Percentiles rank a stretch among this genome's conserved stretches.
phyloP scores from a whole-genome alignment of 169 alveolate species.

The Plasmodium fragile region DNA sequence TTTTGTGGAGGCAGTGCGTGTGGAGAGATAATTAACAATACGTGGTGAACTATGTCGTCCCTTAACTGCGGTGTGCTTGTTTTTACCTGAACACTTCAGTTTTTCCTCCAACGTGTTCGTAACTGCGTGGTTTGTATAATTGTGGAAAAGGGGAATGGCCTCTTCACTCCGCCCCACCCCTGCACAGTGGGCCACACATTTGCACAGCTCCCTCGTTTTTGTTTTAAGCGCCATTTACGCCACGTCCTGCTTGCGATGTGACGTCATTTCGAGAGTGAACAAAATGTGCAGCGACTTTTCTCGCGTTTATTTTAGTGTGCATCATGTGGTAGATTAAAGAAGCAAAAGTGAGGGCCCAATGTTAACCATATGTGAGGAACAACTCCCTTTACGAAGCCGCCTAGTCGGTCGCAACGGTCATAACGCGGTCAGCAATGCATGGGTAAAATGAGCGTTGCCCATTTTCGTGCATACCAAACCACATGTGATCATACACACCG shows the following conservation, averaged over 20 bases:
- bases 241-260: background rate
- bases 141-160: background rate
- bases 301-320: background rate
- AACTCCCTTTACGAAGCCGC: background rate
- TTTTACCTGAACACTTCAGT: background rate
- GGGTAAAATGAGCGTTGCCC: background rate
- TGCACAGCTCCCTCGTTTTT: background rate
- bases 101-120: background rate
- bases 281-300: background rate
- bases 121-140: background rate
- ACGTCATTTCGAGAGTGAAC: background rate
- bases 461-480: background rate
- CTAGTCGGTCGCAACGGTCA: background rate
- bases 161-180: background rate
- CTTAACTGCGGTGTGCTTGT: background rate
- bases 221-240: background rate
- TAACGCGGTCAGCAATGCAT: background rate
- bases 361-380: background rate
- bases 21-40: background rate
- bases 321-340: background rate
- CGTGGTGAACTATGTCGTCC: background rate
- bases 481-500: background rate
- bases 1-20: background rate
- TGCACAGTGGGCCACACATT: background rate
- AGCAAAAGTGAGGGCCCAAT: background rate